Evolutionary conservation across 2,329 filamentous ascomycete genomes (phyloP), one percentile per base, ranked within the genome.

Genomic region (Pseudovirgaria hyperparasitica): DNA sequence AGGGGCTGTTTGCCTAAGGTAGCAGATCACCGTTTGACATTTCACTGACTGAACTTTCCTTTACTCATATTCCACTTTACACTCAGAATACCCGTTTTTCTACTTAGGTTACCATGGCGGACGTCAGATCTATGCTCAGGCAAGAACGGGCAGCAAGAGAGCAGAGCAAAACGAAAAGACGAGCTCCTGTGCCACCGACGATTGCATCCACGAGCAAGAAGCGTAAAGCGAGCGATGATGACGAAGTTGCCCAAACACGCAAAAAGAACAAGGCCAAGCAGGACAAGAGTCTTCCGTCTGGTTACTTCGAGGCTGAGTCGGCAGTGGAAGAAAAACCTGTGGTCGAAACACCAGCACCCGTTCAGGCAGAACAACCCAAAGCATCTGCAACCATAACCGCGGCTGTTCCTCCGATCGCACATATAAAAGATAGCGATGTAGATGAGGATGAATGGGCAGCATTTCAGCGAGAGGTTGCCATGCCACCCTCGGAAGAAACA

Each of bases 401-500:
- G 5, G 17, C 24, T 19, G 18, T 20, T 22, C 9, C 22, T 9
- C 8, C 22, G 19, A 14, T 29, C 9, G 23, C 33, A n/a, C 28
- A 22, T 9, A 18, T 33, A 26, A 28, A 13, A 11, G 13, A 11
- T 37, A 57, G 63, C 9, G 55, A 58, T 21, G 56, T 82, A 6
- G 73, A 86, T 46, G 82, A 92, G 44, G 72, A 76, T 28, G 81
- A 90, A 53, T 90, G 81, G 80, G 78, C 81, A 2, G 81, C 82
- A 6, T 92, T 92, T 46, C 78, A 93, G 48, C 79, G 80, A 3
- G 82, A 92, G 28, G 74, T 92, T 29, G 77, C 73, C 6, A 45
- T 45, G 12, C 27, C 40, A 5, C 31, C 38, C 9, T 27, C 39
- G 3, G 23, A 30, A 17, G 12, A 25, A 11, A 55, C 58, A 16